Conservation (phyloP, 257 asterid species). For the Ilex asprella region DNA sequence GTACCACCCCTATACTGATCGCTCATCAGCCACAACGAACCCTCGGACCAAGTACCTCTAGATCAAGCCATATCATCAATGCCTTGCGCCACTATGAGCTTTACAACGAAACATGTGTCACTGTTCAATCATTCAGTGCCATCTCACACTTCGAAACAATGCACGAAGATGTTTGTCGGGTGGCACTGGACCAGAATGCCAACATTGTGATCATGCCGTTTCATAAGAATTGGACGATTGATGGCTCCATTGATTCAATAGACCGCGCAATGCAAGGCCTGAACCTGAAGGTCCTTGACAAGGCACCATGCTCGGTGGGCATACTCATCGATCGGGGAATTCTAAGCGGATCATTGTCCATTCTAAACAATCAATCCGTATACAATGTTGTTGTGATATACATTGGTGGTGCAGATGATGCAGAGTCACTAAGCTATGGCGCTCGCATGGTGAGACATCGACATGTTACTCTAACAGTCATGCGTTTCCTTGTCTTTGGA, state of each 20-base stretch:
- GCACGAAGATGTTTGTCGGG: conserved; percentile 57
- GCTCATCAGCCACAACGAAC: conserved; percentile 50
- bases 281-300: conserved; percentile 50
- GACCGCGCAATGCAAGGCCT: conserved; percentile 40
- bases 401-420: conserved; percentile 76
- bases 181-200: conserved; percentile 50
- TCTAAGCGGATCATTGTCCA: conserved; percentile 36
- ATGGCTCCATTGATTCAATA: conserved; percentile 52
- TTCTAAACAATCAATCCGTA: conserved; percentile 34
- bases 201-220: conserved; percentile 58
- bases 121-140: conserved; percentile 46
- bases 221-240: conserved; percentile 75
- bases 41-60: conserved; percentile 34
- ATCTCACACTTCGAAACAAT: conserved; percentile 40
- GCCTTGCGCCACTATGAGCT: conserved; percentile 68
- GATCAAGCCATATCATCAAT: conserved; percentile 49
- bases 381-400: conserved; percentile 54
- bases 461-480: conserved; percentile 45
- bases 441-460: conserved; percentile 53
- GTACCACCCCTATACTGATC: conserved; percentile 65
- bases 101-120: conserved; percentile 44
- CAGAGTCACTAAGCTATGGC: conserved; percentile 65
- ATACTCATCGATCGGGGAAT: conserved; percentile 58
- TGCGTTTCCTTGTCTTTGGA: conserved; percentile 60
- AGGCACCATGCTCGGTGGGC: conserved; percentile 67